Evolutionary conservation across 345 rosid genomes (phyloP).

Genomic region (Rhodamnia argentea): DNA sequence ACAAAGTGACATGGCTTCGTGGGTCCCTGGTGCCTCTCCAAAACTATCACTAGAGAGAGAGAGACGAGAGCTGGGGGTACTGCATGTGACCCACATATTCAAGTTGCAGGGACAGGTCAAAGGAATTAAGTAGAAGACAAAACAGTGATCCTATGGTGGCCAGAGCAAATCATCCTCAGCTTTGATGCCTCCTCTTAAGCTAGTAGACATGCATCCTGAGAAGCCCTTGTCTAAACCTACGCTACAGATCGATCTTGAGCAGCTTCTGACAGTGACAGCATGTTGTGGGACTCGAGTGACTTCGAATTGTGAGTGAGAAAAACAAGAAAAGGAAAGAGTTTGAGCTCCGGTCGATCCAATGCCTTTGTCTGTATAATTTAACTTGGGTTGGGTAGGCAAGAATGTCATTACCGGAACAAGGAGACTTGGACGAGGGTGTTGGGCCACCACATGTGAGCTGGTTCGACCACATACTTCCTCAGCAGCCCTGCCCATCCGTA

Average conservation of each 20-base stretch:
- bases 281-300: not conserved
- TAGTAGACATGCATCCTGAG: not conserved
- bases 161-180: not conserved
- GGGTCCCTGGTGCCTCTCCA: not conserved
- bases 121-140: not conserved
- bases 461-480: constrained; percentile 87
- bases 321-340: not conserved
- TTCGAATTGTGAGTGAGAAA: not conserved
- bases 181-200: no score
- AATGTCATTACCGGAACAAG: constrained; percentile 45
- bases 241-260: not conserved
- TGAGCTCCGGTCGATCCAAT: not conserved
- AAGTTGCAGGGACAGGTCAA: not conserved
- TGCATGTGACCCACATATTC: not conserved
- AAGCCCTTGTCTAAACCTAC: not conserved
- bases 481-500: constrained; percentile 93
- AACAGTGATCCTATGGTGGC: not conserved
- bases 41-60: not conserved
- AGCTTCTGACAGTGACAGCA: not conserved
- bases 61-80: not conserved
- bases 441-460: constrained; percentile 99
- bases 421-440: constrained; percentile 77
- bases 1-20: not conserved
- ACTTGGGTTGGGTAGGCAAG: not conserved
- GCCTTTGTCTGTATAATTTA: not conserved